phyloP scores from a whole-genome alignment of 768 basidiomycete genomes.

The Pleurotus giganteus region DNA sequence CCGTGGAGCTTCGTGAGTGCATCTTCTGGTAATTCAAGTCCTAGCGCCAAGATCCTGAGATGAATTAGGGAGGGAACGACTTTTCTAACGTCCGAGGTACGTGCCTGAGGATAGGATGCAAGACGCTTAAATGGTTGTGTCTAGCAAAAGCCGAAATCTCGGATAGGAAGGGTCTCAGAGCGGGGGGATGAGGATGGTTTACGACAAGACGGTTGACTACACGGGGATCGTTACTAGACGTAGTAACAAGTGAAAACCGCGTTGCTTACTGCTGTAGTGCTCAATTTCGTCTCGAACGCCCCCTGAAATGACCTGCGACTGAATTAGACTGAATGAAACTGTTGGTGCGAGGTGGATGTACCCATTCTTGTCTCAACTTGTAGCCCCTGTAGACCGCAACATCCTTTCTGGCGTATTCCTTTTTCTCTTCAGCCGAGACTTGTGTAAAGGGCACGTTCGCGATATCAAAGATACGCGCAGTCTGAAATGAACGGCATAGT shows the following conservation, averaged over 20 bases:
- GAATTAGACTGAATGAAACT: background rate
- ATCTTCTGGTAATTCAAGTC: conserved; percentile 55
- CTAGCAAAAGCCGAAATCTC: conserved; percentile 50
- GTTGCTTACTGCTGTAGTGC: conserved; percentile 36
- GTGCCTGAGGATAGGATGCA: conserved; percentile 47
- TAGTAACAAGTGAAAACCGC: background rate
- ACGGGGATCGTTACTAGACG: background rate
- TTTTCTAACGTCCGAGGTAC: background rate
- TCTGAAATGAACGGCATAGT: conserved; percentile 26
- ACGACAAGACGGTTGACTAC: conserved; percentile 52
- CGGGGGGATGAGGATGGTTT: conserved; percentile 47
- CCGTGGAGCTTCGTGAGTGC: conserved; percentile 46
- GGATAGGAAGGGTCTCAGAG: conserved; percentile 47
- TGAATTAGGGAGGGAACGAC: background rate
- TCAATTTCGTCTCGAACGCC: conserved; percentile 45
- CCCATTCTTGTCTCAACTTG: conserved; percentile 50
- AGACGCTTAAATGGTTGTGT: conserved; percentile 50
- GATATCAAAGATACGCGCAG: conserved; percentile 45
- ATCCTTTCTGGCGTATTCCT: conserved; percentile 34
- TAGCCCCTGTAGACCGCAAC: conserved; percentile 52
- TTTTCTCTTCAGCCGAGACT: conserved; percentile 41
- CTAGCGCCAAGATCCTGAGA: conserved; percentile 44
- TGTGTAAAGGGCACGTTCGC: conserved; percentile 41
- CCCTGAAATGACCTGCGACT: conserved; percentile 34
- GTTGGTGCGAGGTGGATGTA: conserved; percentile 13